Evolutionary conservation across 139 green algal genomes (phyloP), one percentile per base, ranked within the genome.

Genomic region (Chlamydomonas sp.): DNA sequence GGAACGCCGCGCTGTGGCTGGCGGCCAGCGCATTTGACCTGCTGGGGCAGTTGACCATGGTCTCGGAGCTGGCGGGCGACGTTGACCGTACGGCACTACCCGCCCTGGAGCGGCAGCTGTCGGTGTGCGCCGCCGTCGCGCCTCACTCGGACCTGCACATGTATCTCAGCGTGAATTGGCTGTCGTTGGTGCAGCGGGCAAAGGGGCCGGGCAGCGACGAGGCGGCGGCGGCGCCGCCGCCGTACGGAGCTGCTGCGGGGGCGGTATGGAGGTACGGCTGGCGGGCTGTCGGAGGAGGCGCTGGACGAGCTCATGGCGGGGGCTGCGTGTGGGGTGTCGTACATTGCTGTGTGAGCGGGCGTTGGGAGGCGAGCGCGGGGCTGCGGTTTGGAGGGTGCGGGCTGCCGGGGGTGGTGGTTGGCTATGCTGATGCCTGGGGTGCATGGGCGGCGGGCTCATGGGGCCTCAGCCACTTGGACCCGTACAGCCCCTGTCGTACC

Each of bases 121-220:
- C 9, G 0, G 59, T 86, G 59, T 78, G 31, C 17, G 86, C 20
- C 64, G 79, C 61, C 16, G 78, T 68, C 17, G 79, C 86, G 16
- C 78, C 78, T 17, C 2, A 7, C 78, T 78, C 59, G 16, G 86
- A 90, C 72, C 73, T 90, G 72, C 86, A 90, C 73, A 31, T 86
- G 49, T 86, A 78, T 61, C 79, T 90, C 71, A 63, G 31, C 2
- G 79, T 86, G 20, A 90, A 89, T 60, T 49, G 18, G 67, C 18
- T 76, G 85, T 68, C 60, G 5, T 20, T 84, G 17, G 6, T 60
- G 63, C 79, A 83, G 59, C 7, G 5, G 71, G 8, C 63, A 68
- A 68, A 68, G 57, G 1, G 15, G 58, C 59, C 10, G 16, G 10
- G 67, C 3, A 17, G 9, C 60, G 20, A 3, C n/a, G 69, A 61